Evolutionary conservation across 1,139 yeast genomes (phyloP).

Genomic region (Protomyces inundatus): DNA sequence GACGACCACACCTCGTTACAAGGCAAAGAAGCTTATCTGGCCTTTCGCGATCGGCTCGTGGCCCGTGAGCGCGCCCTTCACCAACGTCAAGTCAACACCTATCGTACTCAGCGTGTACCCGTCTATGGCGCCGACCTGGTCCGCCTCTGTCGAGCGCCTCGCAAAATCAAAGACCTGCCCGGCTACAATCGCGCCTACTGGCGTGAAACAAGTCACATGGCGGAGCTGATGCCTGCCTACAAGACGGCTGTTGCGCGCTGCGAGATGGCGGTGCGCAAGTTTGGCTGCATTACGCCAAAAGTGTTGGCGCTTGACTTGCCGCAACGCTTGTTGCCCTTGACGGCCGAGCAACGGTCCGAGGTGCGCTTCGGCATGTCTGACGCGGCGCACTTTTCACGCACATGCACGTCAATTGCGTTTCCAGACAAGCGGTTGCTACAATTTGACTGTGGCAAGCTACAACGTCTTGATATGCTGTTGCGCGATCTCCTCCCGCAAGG

Average conservation of each 20-base stretch:
- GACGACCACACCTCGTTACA: not conserved
- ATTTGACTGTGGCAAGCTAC: constrained; percentile 95
- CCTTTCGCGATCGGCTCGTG: not conserved
- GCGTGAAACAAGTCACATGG: not conserved
- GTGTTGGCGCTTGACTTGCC: constrained; percentile 76
- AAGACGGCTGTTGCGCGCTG: constrained; percentile 22
- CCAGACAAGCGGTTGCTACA: constrained; percentile 91
- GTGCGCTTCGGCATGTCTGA: constrained; percentile 42
- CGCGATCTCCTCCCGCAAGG: constrained; percentile 78
- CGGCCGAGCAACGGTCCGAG: constrained; percentile 2
- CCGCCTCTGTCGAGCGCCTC: constrained; percentile 9
- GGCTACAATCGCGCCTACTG: not conserved
- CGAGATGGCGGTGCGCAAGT: constrained; percentile 54
- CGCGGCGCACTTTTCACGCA: constrained; percentile 80
- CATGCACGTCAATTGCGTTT: constrained; percentile 84
- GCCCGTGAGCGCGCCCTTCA: not conserved
- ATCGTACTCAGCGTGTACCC: constrained; percentile 49
- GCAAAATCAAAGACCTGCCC: not conserved
- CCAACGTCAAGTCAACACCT: not conserved
- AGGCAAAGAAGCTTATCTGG: not conserved
- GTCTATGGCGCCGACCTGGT: constrained; percentile 52
- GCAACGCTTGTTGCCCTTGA: constrained; percentile 42
- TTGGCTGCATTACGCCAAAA: constrained; percentile 80
- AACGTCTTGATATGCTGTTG: constrained; percentile 67
- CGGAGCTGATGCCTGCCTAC: not conserved